phyloP scores from a whole-genome alignment of 768 basidiomycete species.

The Harrya chromipes region DNA sequence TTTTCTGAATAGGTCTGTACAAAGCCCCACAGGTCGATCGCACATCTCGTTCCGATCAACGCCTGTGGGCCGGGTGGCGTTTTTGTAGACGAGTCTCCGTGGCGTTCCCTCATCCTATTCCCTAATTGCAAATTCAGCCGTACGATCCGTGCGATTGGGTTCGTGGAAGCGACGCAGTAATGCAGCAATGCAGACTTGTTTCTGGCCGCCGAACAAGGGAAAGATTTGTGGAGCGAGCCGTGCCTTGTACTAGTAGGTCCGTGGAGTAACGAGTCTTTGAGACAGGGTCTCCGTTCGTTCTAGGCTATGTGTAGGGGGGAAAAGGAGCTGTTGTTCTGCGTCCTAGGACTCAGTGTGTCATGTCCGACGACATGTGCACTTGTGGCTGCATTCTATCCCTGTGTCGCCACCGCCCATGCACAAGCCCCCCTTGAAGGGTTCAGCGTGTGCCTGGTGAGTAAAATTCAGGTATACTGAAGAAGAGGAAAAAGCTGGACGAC shows the following conservation, averaged over 20 bases:
- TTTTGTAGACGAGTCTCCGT: conserved; percentile 18
- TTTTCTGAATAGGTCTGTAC: conserved; percentile 6
- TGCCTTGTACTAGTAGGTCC: conserved; percentile 20
- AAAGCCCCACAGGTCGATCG: conserved; percentile 16
- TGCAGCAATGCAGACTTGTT: conserved; percentile 14
- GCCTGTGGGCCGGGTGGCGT: conserved; percentile 22
- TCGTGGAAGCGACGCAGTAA: conserved; percentile 12
- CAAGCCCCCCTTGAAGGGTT: neutral
- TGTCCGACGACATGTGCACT: conserved; percentile 13
- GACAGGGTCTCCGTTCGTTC: conserved; percentile 19
- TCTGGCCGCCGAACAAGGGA: conserved; percentile 7
- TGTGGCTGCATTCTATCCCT: conserved; percentile 12
- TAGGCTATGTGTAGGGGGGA: conserved; percentile 1
- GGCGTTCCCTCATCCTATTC: conserved; percentile 22
- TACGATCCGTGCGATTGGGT: conserved; percentile 7
- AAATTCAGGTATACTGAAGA: neutral
- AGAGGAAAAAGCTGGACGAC: neutral
- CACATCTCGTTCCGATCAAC: conserved; percentile 27
- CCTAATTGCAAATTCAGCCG: conserved; percentile 22
- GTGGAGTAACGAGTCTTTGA: conserved; percentile 15
- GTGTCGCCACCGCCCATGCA: conserved; percentile 6
- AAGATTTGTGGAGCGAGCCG: conserved; percentile 17
- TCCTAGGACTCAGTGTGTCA: conserved; percentile 15
- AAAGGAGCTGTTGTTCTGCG: neutral
- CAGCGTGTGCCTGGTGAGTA: conserved; percentile 7